Base-by-base conservation (phyloP, 139 green algal genomes). In the Micractinium sp. region DNA sequence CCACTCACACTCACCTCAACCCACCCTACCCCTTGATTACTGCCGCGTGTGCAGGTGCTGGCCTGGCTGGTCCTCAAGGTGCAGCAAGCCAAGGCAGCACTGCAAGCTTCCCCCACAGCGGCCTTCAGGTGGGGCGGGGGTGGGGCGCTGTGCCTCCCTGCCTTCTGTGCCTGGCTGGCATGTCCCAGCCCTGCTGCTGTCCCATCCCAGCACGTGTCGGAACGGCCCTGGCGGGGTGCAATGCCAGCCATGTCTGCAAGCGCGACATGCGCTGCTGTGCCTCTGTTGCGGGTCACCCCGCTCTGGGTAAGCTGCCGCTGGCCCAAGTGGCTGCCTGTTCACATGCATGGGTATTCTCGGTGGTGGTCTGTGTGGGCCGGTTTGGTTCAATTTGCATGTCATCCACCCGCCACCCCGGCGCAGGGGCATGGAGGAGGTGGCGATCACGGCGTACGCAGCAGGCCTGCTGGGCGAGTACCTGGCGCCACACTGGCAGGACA, bases 401-500 rank as follows among this genome's bases (percentile, higher is more conserved):
- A 77, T 56, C 1, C 35, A 13, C 53, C 19, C n/a, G 35, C 16
- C 77, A 33, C 39, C 38, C n/a, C 23, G 3, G 0, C 36, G 82
- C 83, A 87, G 83, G 66, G 86, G 81, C 79, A 91, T 94, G 90
- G 91, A 92, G 13, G 36, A 71, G 38, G 14, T 76, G 87, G 82
- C 60, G n/a, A 79, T 94, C 33, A 81, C 82, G 56, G 86, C 83
- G 19, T 94, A 94, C 36, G 82, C 76, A 79, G 86, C 86, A 69
- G 91, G 90, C 35, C 84, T 94, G 69, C n/a, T 94, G 36, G 87
- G 85, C 36, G 91, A 94, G 38, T 94, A 94, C 73, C 56, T 94
- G 23, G 61, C 67, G 78, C 73, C 77, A 27, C 56, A 33, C 35
- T 94, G 91, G 91, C 81, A 66, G 29, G 53, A 87, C 56, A 33